phyloP scores from a whole-genome alignment of 306 rosid genomes.

The Lotus japonicus region DNA sequence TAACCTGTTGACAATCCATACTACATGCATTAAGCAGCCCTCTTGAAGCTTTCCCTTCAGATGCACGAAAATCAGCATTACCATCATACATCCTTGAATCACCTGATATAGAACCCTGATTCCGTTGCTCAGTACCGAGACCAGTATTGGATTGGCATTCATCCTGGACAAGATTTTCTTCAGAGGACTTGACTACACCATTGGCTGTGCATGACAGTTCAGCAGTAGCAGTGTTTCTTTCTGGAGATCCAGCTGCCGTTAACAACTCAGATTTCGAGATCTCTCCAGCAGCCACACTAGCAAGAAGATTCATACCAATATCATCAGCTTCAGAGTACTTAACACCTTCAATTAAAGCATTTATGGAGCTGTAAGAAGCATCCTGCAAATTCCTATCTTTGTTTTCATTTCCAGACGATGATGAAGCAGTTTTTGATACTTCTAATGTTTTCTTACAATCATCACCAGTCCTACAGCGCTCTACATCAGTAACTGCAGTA shows the following conservation, averaged over 20 bases:
- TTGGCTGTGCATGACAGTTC: conserved; percentile 41
- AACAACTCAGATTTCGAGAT: conserved; percentile 48
- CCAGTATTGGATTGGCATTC: conserved; percentile 18
- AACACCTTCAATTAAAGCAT: conserved; percentile 76
- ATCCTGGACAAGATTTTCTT: conserved; percentile 28
- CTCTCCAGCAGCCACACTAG: conserved; percentile 90
- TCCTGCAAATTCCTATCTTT: conserved; percentile 49
- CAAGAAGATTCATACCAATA: conserved; percentile 86
- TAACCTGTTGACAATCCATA: conserved; percentile 21
- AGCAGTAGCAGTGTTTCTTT: conserved; percentile 30
- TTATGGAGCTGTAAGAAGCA: conserved; percentile 66
- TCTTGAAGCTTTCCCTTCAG: conserved; percentile 28
- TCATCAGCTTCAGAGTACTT: conserved; percentile 78
- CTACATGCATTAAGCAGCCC: conserved; percentile 23
- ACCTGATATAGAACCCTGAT: conserved; percentile 17
- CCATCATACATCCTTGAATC: conserved; percentile 28
- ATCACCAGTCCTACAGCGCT: conserved; percentile 34
- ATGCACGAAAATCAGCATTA: conserved; percentile 13
- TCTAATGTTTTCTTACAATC: conserved; percentile 38
- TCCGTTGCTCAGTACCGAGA: conserved; percentile 17
- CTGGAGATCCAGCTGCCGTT: conserved; percentile 56
- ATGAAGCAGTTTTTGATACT: conserved; percentile 40
- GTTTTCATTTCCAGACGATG: conserved; percentile 39
- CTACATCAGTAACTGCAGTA: conserved; percentile 35
- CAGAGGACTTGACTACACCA: conserved; percentile 38